Evolutionary conservation across 805 yeast species (phyloP), one percentile per base, ranked within the genome.

Genomic region (Teunomyces cretensis): DNA sequence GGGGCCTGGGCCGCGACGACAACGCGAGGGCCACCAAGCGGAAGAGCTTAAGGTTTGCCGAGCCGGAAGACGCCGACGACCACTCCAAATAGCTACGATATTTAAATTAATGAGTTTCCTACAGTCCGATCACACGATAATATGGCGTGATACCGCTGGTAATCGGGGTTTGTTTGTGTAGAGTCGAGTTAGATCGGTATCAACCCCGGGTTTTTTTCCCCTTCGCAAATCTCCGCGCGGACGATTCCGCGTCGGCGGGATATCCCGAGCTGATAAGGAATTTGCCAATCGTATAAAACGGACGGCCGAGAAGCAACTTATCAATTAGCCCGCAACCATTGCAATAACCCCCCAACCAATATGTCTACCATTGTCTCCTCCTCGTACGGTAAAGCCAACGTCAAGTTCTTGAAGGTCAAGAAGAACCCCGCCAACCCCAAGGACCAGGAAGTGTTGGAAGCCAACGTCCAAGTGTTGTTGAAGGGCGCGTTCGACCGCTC

Each of bases 381-480:
- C 22, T 72, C 87, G 26, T 91, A 91, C 76, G 97, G 97, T 53
- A 91, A 91, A 65, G 96, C 83, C 65, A 88, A 89, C 70, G 97
- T 91, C 63, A 89, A 91, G 65, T 87, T 91, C 67, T 78, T 91
- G 58, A 91, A 90, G 70, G 96, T 90, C 56, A 84, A 81, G 68
- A 86, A 84, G 60, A 88, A 88, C 69, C 78, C 86, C 48, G 51
- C 70, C 42, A 78, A 89, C 69, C 90, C 92, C 13, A 70, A 79
- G 58, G 72, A 74, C 38, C 97, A 91, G 66, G 86, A 88, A 48
- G 83, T 91, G 33, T 77, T 88, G 67, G 97, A 91, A 72, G 88
- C 95, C 43, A 85, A 89, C 46, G 95, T 87, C 45, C 75, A 77
- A 51, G 84, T 84, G 22, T 72, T 91, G 41, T 75, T 91, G 47